Evolutionary conservation across 768 basidiomycete species (phyloP).

Genomic region (Cystofilobasidium ferigula): DNA sequence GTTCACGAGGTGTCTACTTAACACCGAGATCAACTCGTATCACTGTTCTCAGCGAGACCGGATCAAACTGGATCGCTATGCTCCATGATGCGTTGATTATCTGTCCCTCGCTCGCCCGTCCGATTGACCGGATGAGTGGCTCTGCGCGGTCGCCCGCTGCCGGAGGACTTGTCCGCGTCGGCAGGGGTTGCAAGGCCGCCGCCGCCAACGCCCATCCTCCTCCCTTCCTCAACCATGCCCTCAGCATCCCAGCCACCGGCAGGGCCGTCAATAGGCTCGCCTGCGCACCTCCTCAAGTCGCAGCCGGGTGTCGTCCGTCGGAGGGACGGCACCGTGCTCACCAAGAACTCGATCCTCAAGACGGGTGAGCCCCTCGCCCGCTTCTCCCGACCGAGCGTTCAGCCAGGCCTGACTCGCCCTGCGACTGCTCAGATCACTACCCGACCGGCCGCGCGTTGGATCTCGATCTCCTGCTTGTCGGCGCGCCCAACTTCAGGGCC

Average conservation of each 20-base stretch:
- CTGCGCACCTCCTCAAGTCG: constrained; percentile 13
- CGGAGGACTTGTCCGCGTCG: too few species aligned
- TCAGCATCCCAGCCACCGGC: not conserved
- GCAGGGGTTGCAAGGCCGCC: too few species aligned
- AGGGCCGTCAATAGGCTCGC: constrained; percentile 8
- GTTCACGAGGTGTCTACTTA: too few species aligned
- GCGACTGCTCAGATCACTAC: constrained; percentile 33
- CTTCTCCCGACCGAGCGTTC: constrained; percentile 57
- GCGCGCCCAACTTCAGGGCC: constrained; percentile 89
- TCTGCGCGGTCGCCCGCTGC: too few species aligned
- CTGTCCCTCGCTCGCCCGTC: too few species aligned
- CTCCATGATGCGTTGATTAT: too few species aligned
- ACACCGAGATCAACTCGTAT: too few species aligned
- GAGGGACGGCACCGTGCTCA: constrained; percentile 20
- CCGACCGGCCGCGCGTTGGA: constrained; percentile 40
- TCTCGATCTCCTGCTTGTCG: constrained; percentile 80
- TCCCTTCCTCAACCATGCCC: not conserved
- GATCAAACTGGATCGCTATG: too few species aligned
- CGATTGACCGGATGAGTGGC: too few species aligned
- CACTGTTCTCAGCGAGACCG: too few species aligned
- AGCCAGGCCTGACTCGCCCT: constrained; percentile 21
- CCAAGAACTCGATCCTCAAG: constrained; percentile 70
- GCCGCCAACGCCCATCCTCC: too few species aligned
- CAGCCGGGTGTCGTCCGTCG: constrained; percentile 20
- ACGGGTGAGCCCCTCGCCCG: constrained; percentile 51